These are phyloP conservation scores for Liriodendron chinense DNA, from an alignment of 164 flowering plant species.

Conservation along the genomic window DNA sequence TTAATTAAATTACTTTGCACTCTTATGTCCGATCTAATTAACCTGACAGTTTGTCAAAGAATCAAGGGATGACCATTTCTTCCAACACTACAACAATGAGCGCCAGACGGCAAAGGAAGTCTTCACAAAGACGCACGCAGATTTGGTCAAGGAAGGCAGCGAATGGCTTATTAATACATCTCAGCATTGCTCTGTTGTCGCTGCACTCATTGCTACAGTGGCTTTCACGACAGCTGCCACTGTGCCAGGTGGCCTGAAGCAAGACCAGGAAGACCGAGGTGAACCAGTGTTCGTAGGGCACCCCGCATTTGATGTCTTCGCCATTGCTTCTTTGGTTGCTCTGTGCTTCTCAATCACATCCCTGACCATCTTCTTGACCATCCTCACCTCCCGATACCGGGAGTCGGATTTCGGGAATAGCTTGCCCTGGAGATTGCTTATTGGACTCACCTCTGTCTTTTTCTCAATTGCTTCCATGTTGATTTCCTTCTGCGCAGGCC, in stretches of 20 bases:
- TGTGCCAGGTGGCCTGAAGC: not conserved
- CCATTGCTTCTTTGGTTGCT: constrained; percentile 19
- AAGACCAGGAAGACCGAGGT: not conserved
- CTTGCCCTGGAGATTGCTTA: constrained; percentile 10
- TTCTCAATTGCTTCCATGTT: constrained; percentile 23
- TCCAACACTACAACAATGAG: not conserved
- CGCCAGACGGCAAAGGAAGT: not conserved
- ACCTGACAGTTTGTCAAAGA: not conserved
- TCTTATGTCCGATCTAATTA: too few species aligned
- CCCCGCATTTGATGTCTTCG: constrained; percentile 20
- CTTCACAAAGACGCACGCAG: constrained; percentile 1
- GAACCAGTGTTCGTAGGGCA: constrained; percentile 11
- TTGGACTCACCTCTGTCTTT: constrained; percentile 24
- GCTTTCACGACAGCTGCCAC: constrained; percentile 3
- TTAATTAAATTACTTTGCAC: too few species aligned
- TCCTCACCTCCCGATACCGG: constrained; percentile 19
- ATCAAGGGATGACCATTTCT: constrained; percentile 1
- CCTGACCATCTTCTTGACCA: constrained; percentile 19
- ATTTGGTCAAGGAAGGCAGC: not conserved
- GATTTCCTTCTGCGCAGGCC: constrained; percentile 25
- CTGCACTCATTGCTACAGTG: constrained; percentile 10
- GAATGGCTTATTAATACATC: constrained; percentile 6
- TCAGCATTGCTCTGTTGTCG: constrained; percentile 8
- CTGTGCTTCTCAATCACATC: constrained; percentile 26
- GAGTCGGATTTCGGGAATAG: constrained; percentile 10